phyloP scores from a whole-genome alignment of 176 grass and related monocot genomes.

The Olyra latifolia region DNA sequence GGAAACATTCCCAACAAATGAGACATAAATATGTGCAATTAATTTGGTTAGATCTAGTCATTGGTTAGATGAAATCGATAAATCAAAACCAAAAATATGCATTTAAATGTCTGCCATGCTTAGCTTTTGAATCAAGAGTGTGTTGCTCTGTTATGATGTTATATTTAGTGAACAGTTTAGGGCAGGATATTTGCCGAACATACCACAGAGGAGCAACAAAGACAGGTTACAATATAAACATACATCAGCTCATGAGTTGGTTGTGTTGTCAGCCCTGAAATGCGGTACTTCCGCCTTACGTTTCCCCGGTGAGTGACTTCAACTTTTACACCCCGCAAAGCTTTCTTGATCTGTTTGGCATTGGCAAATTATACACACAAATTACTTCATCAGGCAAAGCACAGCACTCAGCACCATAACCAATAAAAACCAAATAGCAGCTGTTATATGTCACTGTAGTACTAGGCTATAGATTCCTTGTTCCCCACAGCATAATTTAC shows the following conservation, averaged over 20 bases:
- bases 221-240: constrained; percentile 15
- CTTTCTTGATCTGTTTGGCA: constrained; percentile 88
- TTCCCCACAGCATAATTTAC: constrained; percentile 35
- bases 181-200: background rate
- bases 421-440: constrained; percentile 34
- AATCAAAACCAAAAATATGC: background rate
- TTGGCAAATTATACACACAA: background rate
- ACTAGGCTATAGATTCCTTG: constrained; percentile 37
- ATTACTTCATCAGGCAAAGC: background rate
- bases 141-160: background rate
- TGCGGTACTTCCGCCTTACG: constrained; percentile 96
- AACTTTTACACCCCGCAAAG: constrained; percentile 90
- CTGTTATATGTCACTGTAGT: constrained; percentile 35
- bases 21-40: background rate
- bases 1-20: background rate
- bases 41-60: background rate
- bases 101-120: background rate
- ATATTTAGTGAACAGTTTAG: background rate
- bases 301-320: constrained; percentile 98
- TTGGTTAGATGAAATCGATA: background rate
- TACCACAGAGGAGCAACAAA: background rate
- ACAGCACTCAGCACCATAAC: constrained; percentile 6
- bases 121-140: background rate
- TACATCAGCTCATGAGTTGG: constrained; percentile 97
- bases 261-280: constrained; percentile 81